Percentiles rank a stretch among this genome's conserved stretches.
These are phyloP conservation scores for Amanita phalloides DNA, from an alignment of 768 basidiomycete genomes.

Conservation along the genomic window DNA sequence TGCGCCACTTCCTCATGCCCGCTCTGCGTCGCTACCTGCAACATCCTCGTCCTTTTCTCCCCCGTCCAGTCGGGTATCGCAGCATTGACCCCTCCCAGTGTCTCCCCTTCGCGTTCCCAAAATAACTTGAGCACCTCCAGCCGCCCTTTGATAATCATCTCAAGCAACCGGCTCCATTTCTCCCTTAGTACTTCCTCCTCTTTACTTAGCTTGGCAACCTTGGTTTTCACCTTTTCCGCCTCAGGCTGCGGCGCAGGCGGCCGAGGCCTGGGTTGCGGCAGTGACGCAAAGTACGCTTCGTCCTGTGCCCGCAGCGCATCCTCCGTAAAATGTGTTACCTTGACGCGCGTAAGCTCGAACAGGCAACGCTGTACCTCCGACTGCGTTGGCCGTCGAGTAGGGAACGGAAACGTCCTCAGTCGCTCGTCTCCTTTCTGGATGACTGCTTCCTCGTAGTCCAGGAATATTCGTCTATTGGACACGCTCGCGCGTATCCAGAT, in stretches of 20 bases:
- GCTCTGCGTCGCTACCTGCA: constrained; percentile 64
- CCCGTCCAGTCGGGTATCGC: constrained; percentile 64
- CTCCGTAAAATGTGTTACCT: constrained; percentile 80
- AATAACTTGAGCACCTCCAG: constrained; percentile 74
- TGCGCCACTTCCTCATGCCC: constrained; percentile 68
- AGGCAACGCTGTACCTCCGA: constrained; percentile 84
- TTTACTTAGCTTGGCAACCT: constrained; percentile 48
- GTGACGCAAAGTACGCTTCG: constrained; percentile 79
- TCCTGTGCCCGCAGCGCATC: constrained; percentile 78
- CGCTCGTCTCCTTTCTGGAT: constrained; percentile 75
- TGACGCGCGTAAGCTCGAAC: constrained; percentile 73
- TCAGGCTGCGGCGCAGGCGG: constrained; percentile 29
- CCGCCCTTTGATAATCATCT: constrained; percentile 84
- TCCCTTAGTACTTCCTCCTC: constrained; percentile 76
- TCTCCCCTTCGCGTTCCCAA: constrained; percentile 60
- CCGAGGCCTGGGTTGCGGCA: constrained; percentile 64
- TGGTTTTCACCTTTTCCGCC: constrained; percentile 32
- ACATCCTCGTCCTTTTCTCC: constrained; percentile 49
- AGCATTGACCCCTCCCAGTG: constrained; percentile 49
- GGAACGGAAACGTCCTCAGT: constrained; percentile 88
- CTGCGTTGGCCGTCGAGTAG: constrained; percentile 91
- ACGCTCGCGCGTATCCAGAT: constrained; percentile 89
- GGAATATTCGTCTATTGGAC: constrained; percentile 36
- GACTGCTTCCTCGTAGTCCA: constrained; percentile 71
- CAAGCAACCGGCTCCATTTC: constrained; percentile 75